Base-by-base conservation (phyloP, 1,284 basidiomycete genomes). In the Fomitiporia mediterranea region DNA sequence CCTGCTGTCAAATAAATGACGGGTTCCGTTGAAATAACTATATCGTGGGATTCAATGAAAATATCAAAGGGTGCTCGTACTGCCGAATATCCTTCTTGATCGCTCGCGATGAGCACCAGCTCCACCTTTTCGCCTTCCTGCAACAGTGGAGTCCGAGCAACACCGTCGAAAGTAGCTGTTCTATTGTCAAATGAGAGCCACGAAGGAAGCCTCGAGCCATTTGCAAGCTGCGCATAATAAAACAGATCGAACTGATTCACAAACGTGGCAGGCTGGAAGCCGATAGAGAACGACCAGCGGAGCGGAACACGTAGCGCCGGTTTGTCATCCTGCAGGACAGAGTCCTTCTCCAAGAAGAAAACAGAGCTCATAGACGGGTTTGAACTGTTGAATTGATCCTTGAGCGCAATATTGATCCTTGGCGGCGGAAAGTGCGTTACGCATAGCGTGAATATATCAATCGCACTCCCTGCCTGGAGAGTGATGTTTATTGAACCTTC, bases 231-330 rank as follows among this genome's bases (percentile, higher is more conserved):
- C 7, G 85, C 84, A 5, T 80, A 77, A 65, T 93, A 94, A 68
- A 73, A 90, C 13, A 95, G 60, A 28, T 57, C 47, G 11, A 55
- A 51, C 11, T 56, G 19, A 55, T 72, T 68, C 1, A 66, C 65
- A 67, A 86, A 90, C 1, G 90, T 94, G 50, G 80, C 74, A 58
- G 81, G 76, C 40, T 83, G 73, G 64, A 97, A 84, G 8, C 94
- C 95, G 56, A 98, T 79, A 64, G 91, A 94, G 71, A 96, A 98
- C 0, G 91, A 93, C 93, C 94, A 97, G 28, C 76, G 73, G 1
- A 82, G 81, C 0, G 92, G 94, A 7, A 96, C 79, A 43, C 92
- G 78, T 54, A 97, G 69, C 11, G 82, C 77, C 21, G 89, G 88
- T 50, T 76, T 76, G 15, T 68, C 63, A 19, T 62, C 59, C 32